Evolutionary conservation across 2,329 filamentous ascomycete genomes (phyloP).

Genomic region (Fusarium heterosporum): DNA sequence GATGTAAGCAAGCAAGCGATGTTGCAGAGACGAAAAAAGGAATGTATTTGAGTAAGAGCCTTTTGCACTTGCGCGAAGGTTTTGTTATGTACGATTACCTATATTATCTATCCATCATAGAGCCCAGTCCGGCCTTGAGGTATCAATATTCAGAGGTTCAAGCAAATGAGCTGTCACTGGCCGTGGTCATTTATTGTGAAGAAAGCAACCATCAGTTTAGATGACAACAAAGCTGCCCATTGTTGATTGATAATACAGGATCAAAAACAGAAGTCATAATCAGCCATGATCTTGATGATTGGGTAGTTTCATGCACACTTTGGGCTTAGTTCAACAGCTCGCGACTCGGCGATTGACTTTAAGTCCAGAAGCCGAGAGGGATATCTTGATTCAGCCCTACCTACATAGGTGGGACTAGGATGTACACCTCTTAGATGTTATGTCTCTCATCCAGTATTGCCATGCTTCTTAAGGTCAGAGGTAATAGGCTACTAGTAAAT

Average conservation of each 20-base stretch:
- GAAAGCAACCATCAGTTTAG: not conserved
- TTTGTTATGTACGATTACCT: slow-evolving; percentile 35
- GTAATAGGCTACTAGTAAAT: not conserved
- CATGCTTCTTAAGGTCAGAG: not conserved
- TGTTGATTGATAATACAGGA: slow-evolving; percentile 7
- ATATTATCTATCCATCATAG: slow-evolving; percentile 28
- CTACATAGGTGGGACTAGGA: not conserved
- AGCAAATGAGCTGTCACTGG: not conserved
- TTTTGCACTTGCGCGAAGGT: slow-evolving; percentile 4
- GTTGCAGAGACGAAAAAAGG: slow-evolving; percentile 17
- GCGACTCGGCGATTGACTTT: slow-evolving; percentile 44
- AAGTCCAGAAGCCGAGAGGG: slow-evolving; percentile 35
- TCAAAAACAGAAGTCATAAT: not conserved
- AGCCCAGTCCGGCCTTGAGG: slow-evolving; percentile 23
- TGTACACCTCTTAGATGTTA: not conserved
- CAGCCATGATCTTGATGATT: slow-evolving; percentile 3
- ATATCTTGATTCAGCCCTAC: slow-evolving; percentile 16
- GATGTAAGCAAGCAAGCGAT: slow-evolving; percentile 18
- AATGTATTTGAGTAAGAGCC: slow-evolving; percentile 8
- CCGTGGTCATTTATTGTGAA: slow-evolving; percentile 2
- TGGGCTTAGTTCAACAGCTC: slow-evolving; percentile 29
- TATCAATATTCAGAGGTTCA: slow-evolving; percentile 24
- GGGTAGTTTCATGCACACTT: slow-evolving; percentile 7
- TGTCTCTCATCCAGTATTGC: too few species aligned
- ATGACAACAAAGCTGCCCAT: not conserved